Evolutionary conservation across 2,329 filamentous ascomycete genomes (phyloP), one percentile per base, ranked within the genome.

Genomic region (Passalora sequoiae): DNA sequence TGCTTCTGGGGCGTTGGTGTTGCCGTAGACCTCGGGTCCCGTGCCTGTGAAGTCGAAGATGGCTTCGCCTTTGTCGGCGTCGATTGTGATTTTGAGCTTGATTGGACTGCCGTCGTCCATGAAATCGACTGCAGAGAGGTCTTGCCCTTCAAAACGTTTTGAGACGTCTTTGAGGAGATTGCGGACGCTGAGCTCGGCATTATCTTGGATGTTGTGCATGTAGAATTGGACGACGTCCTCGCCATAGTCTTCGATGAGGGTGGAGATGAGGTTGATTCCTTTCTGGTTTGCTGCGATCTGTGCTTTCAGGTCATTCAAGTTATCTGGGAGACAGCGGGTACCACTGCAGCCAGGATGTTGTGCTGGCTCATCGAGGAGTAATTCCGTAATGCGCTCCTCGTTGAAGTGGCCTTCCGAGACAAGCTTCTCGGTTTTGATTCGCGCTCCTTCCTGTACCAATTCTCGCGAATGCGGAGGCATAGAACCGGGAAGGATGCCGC

Each of bases 71-170:
- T 84, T 81, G 0, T 80, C 73, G 0, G 77, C 76, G 57, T 91
- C 78, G 51, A 94, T 92, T 1, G 78, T 82, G 8, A 94, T 75
- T 49, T 80, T 83, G 5, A 94, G 74, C 39, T 76, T 72, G 57
- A 94, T 91, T 0, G 86, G 84, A 7, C 78, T 85, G 19, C 87
- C 87, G 56, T 94, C 87, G 55, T 94, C 88, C 85, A 94, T 92
- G 68, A 82, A 87, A 59, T 94, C 87, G 1, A 82, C 72, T 0
- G 88, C 84, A 6, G 78, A 75, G 0, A 94, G 74, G n/a, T 85
- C 79, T 44, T 79, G 74, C 2, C 83, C 83, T 52, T 80, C 74
- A 53, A 88, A 86, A 17, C 79, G 74, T 49, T 75, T 75, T 57
- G 80, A 75, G n/a, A 91, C 81, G 3, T 77, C 71, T 58, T 84